A percentile compares a stretch with the other conserved stretches of the same genome.
These are phyloP conservation scores for Cercospora beticola DNA, from an alignment of 2,329 filamentous ascomycete species.

Conservation along the genomic window DNA sequence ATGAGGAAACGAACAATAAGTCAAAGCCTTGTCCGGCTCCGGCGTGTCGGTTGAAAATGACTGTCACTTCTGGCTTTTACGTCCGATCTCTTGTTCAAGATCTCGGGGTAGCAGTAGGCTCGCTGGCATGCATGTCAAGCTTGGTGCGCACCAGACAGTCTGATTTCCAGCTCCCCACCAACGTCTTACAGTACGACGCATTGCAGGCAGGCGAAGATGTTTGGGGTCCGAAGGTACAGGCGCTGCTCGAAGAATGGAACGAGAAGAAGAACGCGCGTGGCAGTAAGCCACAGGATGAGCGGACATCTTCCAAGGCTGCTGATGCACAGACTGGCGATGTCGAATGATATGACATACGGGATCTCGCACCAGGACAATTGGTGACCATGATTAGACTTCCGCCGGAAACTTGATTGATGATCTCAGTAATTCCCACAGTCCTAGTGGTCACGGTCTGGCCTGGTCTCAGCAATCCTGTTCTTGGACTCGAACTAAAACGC, in stretches of 20 bases:
- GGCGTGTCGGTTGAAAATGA: conserved; percentile 82
- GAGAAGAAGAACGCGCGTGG: neutral
- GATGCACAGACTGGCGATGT: neutral
- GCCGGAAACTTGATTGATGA: neutral
- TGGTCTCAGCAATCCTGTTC: neutral
- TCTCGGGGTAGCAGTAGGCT: conserved; percentile 76
- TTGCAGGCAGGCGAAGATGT: conserved; percentile 72
- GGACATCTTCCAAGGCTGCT: neutral
- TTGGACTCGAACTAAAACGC: neutral
- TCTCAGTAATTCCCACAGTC: neutral
- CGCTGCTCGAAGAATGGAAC: conserved; percentile 50
- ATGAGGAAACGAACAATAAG: neutral
- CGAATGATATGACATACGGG: neutral
- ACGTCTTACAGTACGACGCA: conserved; percentile 77
- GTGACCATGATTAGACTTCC: neutral
- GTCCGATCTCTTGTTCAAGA: conserved; percentile 93
- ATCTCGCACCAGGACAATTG: neutral
- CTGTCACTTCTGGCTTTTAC: conserved; percentile 94
- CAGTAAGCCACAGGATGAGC: neutral
- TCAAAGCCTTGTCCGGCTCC: conserved; percentile 51
- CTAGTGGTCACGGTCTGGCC: neutral
- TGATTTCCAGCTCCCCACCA: conserved; percentile 71
- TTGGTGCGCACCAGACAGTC: conserved; percentile 79
- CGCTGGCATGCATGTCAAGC: conserved; percentile 81
- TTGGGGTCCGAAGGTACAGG: conserved; percentile 73